Evolutionary conservation across 805 yeast genomes (phyloP).

Genomic region (Scheffersomyces ergatensis): DNA sequence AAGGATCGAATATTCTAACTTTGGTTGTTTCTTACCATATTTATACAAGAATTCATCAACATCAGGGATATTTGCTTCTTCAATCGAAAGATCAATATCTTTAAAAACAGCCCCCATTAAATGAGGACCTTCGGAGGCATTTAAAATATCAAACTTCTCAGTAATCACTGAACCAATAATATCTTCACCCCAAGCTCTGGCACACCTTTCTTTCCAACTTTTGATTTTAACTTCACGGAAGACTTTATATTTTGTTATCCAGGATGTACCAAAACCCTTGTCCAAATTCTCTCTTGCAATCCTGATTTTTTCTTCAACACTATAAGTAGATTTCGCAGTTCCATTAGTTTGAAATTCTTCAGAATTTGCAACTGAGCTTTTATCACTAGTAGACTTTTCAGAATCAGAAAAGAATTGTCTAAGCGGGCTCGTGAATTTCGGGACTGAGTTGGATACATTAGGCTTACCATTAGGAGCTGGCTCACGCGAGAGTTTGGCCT

Average conservation of each 20-base stretch:
- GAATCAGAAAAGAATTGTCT: neutral
- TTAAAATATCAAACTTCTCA: constrained; percentile 33
- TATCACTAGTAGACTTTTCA: neutral
- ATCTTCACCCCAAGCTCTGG: constrained; percentile 34
- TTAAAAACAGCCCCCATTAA: constrained; percentile 26
- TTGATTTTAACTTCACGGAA: constrained; percentile 20
- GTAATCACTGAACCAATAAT: constrained; percentile 24
- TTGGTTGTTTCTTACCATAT: constrained; percentile 51
- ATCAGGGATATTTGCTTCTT: constrained; percentile 25
- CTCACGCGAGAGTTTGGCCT: constrained; percentile 6
- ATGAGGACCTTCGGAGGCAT: constrained; percentile 32
- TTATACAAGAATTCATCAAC: constrained; percentile 35
- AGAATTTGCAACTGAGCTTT: no score
- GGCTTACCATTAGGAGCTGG: constrained; percentile 1
- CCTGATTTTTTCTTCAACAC: constrained; percentile 24
- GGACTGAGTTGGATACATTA: neutral
- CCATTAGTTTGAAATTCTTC: neutral
- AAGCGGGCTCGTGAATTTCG: neutral
- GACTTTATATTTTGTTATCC: constrained; percentile 30
- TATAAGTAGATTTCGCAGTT: neutral
- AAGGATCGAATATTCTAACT: constrained; percentile 51
- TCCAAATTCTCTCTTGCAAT: constrained; percentile 24
- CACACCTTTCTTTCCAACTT: constrained; percentile 23
- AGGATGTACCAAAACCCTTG: constrained; percentile 26
- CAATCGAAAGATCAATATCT: constrained; percentile 28